phyloP scores from a whole-genome alignment of 805 yeast species.

The Diddensiella transvaalensis region DNA sequence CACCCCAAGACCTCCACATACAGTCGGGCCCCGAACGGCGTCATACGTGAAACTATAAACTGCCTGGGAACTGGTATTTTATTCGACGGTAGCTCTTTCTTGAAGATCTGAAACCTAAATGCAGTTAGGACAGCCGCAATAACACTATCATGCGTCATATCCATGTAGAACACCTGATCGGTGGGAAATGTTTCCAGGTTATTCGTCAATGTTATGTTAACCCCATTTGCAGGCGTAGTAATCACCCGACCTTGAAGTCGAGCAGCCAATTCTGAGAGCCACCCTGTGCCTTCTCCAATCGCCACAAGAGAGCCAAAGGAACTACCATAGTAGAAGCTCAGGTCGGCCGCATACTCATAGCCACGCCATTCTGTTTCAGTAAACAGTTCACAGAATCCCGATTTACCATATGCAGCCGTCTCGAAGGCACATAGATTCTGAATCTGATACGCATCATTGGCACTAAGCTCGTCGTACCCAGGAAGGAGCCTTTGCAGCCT shows the following conservation, averaged over 20 bases:
- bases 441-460: slow-evolving; percentile 49
- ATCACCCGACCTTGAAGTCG: slow-evolving; percentile 48
- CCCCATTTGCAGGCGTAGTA: slow-evolving; percentile 47
- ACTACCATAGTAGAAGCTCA: slow-evolving; percentile 54
- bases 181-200: slow-evolving; percentile 35
- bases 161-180: slow-evolving; percentile 55
- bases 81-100: slow-evolving; percentile 43
- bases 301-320: slow-evolving; percentile 63
- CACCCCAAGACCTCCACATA: slow-evolving; percentile 39
- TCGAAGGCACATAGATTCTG: slow-evolving; percentile 73
- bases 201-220: slow-evolving; percentile 41
- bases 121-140: slow-evolving; percentile 60
- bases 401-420: slow-evolving; percentile 62
- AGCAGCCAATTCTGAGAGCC: slow-evolving; percentile 41
- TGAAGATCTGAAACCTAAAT: slow-evolving; percentile 47
- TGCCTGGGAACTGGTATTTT: slow-evolving; percentile 40
- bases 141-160: slow-evolving; percentile 74
- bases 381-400: slow-evolving; percentile 65
- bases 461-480: slow-evolving; percentile 42
- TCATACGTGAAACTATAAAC: slow-evolving; percentile 37
- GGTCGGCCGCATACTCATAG: slow-evolving; percentile 57
- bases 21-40: slow-evolving; percentile 42
- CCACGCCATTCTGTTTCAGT: slow-evolving; percentile 64
- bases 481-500: slow-evolving; percentile 53
- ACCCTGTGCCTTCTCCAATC: slow-evolving; percentile 58